Conservation (phyloP, 768 basidiomycete species). For the Panellus pusillus region DNA sequence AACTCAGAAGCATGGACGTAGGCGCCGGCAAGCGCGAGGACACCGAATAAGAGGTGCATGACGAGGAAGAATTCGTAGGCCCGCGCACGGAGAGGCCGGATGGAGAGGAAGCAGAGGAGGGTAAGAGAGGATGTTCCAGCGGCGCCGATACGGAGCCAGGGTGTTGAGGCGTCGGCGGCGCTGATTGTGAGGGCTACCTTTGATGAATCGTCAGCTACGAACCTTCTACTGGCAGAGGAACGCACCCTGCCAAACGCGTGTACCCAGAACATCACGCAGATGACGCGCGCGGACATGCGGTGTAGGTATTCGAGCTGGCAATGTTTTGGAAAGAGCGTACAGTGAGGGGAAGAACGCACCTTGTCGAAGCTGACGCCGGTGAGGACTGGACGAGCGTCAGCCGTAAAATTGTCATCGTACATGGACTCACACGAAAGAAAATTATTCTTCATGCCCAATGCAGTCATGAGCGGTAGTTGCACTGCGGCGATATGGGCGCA, state of each 20-base stretch:
- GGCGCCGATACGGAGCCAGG: conserved; percentile 17
- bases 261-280: conserved; percentile 38
- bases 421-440: conserved; percentile 35
- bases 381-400: conserved; percentile 27
- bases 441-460: conserved; percentile 52
- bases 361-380: conserved; percentile 37
- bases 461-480: conserved; percentile 45
- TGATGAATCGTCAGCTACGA: not conserved
- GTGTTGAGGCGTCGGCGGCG: not conserved
- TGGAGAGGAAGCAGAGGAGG: conserved; percentile 33
- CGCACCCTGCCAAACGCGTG: conserved; percentile 33
- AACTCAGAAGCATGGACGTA: conserved; percentile 26
- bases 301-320: conserved; percentile 33
- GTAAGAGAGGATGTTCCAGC: conserved; percentile 31
- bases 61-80: conserved; percentile 43
- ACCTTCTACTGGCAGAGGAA: not conserved
- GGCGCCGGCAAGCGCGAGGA: conserved; percentile 30
- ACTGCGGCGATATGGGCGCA: conserved; percentile 32
- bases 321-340: not conserved
- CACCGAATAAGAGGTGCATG: conserved; percentile 33
- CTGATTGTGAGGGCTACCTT: conserved; percentile 12
- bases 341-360: not conserved
- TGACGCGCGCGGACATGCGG: conserved; percentile 40
- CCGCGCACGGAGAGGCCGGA: conserved; percentile 35
- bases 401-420: not conserved